phyloP scores from a whole-genome alignment of 495 filamentous ascomycete genomes.

The Penicillium parvum region DNA sequence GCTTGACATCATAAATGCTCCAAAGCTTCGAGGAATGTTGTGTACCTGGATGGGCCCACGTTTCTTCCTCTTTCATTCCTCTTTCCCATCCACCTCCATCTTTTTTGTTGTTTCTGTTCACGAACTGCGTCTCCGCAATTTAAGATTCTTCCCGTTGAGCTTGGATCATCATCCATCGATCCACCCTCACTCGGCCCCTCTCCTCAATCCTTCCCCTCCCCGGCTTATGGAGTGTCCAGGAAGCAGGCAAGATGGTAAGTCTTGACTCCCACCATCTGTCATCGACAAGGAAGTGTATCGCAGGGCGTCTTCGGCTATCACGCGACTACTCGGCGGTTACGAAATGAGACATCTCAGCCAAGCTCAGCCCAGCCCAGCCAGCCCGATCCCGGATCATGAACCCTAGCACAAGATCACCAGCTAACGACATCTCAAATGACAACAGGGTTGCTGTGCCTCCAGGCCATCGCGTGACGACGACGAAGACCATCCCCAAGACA shows the following conservation, averaged over 20 bases:
- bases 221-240: constrained; percentile 16
- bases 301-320: no score
- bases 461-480: constrained; percentile 31
- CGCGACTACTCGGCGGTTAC: no score
- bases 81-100: neutral
- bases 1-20: no score
- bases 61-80: neutral
- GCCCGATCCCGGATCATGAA: neutral
- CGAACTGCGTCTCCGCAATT: no score
- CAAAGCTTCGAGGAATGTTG: no score
- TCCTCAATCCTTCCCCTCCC: constrained; percentile 12
- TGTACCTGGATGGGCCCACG: no score
- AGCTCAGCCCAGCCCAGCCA: no score
- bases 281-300: neutral
- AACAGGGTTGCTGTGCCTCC: constrained; percentile 41
- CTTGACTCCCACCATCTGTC: no score
- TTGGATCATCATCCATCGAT: neutral
- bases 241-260: constrained; percentile 30
- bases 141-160: no score
- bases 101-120: no score
- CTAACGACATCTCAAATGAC: neutral
- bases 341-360: no score
- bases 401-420: neutral
- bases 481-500: constrained; percentile 17
- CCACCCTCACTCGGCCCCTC: constrained; percentile 1